Evolutionary conservation across 202 grass and related monocot genomes (phyloP), one percentile per base, ranked within the genome.

Genomic region (Zoysia matrella): DNA sequence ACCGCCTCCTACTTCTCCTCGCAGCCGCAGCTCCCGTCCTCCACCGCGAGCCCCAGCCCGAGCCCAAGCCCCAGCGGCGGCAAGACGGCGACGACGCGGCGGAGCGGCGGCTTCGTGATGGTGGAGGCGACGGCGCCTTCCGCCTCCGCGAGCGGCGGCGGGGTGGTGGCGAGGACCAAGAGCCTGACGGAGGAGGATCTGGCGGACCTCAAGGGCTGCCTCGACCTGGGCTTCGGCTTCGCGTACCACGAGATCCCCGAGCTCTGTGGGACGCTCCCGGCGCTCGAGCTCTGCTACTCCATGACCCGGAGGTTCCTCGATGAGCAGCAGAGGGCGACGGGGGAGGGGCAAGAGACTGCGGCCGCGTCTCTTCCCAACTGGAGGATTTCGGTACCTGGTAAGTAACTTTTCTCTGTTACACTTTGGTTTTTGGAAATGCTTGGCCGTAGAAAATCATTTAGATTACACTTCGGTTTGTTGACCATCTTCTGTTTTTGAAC

Each of bases 191-290:
- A 88, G 84, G 95, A 94, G 49, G 95, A 94, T 72, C 73, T 98
- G 61, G 86, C 89, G 73, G 95, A 98, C 18, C 90, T 97, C 75
- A 97, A 97, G 73, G 95, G 90, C 6, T 97, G 92, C 90, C 68
- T 94, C 88, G 92, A 98, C 87, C 86, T 98, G 8, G 92, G 95
- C 3, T 98, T 98, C 75, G 95, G 92, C 0, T 98, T 94, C 60
- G 80, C 82, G 15, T 93, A 98, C 78, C 67, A 88, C 3, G 82
- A 94, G 84, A 98, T 98, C 52, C 92, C 95, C 11, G 88, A 88
- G 69, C 86, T 98, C 3, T 86, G 92, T 76, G 75, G 72, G 67
- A 94, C 90, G 52, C 86, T 98, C 3, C 95, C 92, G 8, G 90
- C 90, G 13, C 95, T 98, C 13, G 95, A 94, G 81, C 79, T 98